phyloP scores from a whole-genome alignment of 2,329 filamentous ascomycete species.

The Celoporthe dispersa region DNA sequence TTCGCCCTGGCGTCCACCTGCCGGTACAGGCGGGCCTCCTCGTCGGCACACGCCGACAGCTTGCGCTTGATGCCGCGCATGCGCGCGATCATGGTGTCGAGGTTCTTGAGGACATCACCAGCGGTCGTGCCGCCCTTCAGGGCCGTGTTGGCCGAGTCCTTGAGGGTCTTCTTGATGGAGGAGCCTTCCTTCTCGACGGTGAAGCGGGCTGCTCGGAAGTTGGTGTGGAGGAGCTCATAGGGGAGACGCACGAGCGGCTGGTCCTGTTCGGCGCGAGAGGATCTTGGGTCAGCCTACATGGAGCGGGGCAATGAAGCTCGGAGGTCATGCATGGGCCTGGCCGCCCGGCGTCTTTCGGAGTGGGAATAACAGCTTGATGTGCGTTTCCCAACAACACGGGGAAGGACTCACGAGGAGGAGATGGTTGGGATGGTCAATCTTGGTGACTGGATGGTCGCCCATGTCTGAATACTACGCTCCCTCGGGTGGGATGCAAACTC shows the following conservation, averaged over 20 bases:
- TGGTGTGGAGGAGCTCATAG: conserved; percentile 89
- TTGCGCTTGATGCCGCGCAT: conserved; percentile 91
- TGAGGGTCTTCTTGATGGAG: conserved; percentile 63
- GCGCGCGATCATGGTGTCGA: conserved; percentile 83
- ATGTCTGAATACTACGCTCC: conserved; percentile 45
- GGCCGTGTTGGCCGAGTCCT: conserved; percentile 69
- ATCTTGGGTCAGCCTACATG: conserved; percentile 12
- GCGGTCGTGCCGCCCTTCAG: conserved; percentile 65
- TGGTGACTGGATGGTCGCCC: conserved; percentile 65
- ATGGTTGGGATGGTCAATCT: conserved; percentile 75
- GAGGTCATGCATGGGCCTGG: not conserved
- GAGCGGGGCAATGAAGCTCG: not conserved
- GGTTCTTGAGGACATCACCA: conserved; percentile 74
- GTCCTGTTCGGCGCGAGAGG: conserved; percentile 60
- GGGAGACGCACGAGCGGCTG: conserved; percentile 93
- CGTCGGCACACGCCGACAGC: conserved; percentile 74
- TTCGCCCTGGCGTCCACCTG: conserved; percentile 77
- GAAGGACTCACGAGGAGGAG: conserved; percentile 66
- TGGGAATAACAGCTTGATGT: too few relatives aligned
- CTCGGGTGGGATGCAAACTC: not conserved
- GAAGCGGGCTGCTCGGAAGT: conserved; percentile 85
- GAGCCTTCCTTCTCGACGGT: conserved; percentile 73
- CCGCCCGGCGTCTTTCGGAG: not conserved
- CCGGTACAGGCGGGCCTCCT: conserved; percentile 76
- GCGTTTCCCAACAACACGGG: not conserved